Conservation (phyloP, 805 yeast genomes). For the Cephaloascus fragrans region DNA sequence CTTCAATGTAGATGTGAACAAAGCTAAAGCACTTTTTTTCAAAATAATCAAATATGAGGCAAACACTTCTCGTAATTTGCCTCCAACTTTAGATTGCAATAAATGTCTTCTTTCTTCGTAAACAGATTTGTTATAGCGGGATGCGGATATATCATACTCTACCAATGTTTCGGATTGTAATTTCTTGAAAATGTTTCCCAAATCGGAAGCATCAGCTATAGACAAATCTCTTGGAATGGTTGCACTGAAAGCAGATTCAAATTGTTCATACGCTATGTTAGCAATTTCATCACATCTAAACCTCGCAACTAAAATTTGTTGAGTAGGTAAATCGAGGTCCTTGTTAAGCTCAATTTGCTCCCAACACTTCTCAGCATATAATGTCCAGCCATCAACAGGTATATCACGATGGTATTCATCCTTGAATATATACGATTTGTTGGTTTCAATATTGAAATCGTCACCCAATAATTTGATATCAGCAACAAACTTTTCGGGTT, state of each 20-base stretch:
- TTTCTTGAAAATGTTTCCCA: conserved; percentile 32
- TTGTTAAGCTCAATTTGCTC: conserved; percentile 86
- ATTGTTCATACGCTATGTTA: conserved; percentile 35
- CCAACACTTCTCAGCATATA: conserved; percentile 90
- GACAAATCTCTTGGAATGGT: background rate
- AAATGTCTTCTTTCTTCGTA: conserved; percentile 51
- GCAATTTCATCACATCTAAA: conserved; percentile 91
- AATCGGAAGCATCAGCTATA: conserved; percentile 3
- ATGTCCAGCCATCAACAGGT: conserved; percentile 94
- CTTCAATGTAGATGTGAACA: background rate
- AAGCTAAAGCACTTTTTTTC: conserved; percentile 17
- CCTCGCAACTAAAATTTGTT: conserved; percentile 88
- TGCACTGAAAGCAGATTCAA: conserved; percentile 21
- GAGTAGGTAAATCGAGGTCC: conserved; percentile 94
- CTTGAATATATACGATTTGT: conserved; percentile 39
- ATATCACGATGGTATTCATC: conserved; percentile 71
- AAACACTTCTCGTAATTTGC: conserved; percentile 33
- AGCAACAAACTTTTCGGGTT: conserved; percentile 54
- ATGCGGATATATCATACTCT: conserved; percentile 60
- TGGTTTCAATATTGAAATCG: conserved; percentile 30
- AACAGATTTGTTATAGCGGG: conserved; percentile 61
- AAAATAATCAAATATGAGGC: conserved; percentile 24
- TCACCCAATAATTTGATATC: conserved; percentile 60
- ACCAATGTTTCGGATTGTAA: conserved; percentile 38
- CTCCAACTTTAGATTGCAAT: conserved; percentile 39